Percentiles rank a stretch among this genome's conserved stretches.
These are phyloP conservation scores for Platismatia glauca DNA, from an alignment of 495 filamentous ascomycete species.

Conservation along the genomic window DNA sequence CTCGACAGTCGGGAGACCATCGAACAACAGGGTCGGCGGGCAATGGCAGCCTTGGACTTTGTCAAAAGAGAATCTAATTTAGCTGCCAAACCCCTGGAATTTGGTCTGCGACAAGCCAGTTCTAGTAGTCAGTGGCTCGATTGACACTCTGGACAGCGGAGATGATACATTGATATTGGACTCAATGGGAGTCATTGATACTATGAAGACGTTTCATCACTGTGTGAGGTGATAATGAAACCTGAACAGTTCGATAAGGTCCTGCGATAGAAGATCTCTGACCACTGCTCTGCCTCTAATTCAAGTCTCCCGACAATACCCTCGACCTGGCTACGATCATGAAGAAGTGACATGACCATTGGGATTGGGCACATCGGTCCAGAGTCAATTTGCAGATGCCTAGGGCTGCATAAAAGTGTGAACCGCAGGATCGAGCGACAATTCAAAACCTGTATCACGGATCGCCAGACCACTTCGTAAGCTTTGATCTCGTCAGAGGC, in stretches of 20 bases:
- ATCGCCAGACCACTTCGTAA: not conserved
- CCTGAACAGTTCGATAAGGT: not conserved
- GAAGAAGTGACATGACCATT: not conserved
- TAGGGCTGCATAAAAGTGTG: not conserved
- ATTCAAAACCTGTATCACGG: not conserved
- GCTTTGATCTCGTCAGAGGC: not conserved
- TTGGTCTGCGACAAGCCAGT: slow-evolving; percentile 1
- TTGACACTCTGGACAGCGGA: not conserved
- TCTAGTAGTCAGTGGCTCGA: not conserved
- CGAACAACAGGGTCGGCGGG: not conserved
- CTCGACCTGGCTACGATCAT: not conserved
- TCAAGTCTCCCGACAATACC: not conserved
- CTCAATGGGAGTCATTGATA: not conserved
- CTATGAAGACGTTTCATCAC: not conserved
- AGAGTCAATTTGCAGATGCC: not conserved
- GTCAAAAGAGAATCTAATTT: not conserved
- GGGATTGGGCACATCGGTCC: not conserved
- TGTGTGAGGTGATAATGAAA: not conserved
- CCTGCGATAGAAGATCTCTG: not conserved
- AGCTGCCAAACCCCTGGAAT: slow-evolving; percentile 7
- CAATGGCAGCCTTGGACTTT: not conserved
- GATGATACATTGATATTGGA: not conserved
- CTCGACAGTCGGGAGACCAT: not conserved
- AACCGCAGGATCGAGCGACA: not conserved
- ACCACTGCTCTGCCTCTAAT: not conserved